Percentiles rank a stretch among this genome's conserved stretches.
Conservation (phyloP, 495 filamentous ascomycete species). For the Neurospora hispaniola region DNA sequence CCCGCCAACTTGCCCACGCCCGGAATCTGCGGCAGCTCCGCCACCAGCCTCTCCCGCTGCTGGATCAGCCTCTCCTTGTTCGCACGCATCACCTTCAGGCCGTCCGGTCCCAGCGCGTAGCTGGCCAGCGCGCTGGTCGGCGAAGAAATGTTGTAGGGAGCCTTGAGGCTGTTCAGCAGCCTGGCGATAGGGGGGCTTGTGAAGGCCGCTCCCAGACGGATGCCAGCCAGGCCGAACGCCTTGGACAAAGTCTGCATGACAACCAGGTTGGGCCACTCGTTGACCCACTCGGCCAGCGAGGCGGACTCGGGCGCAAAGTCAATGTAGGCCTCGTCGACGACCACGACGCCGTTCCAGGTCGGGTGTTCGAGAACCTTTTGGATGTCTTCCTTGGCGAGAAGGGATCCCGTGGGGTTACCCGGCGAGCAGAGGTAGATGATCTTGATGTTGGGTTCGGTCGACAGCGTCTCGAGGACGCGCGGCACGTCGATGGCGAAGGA, state of each 20-base stretch:
- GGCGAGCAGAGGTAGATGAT: conserved; percentile 86
- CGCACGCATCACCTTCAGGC: conserved; percentile 58
- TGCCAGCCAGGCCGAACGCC: conserved; percentile 90
- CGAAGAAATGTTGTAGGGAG: conserved; percentile 86
- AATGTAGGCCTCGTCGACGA: conserved; percentile 93
- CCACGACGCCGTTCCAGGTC: conserved; percentile 88
- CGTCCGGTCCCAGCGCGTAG: conserved; percentile 53
- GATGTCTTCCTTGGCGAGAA: conserved; percentile 70
- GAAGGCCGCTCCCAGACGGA: conserved; percentile 64
- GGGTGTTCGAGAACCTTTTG: conserved; percentile 68
- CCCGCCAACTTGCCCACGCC: conserved; percentile 77
- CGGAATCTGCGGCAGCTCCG: conserved; percentile 60
- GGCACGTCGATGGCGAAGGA: conserved; percentile 61
- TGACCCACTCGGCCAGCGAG: conserved; percentile 85
- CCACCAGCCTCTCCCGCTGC: conserved; percentile 67
- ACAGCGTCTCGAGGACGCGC: conserved; percentile 54
- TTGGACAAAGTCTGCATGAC: conserved; percentile 98
- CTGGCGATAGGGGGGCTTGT: conserved; percentile 45
- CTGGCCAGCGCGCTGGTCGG: conserved; percentile 74
- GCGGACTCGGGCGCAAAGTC: conserved; percentile 78
- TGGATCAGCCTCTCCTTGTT: conserved; percentile 56
- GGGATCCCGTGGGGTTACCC: conserved; percentile 79
- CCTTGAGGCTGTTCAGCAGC: conserved; percentile 83
- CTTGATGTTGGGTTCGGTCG: conserved; percentile 61
- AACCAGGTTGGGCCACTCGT: conserved; percentile 89